Evolutionary conservation across 1,139 yeast genomes (phyloP).

Genomic region (Candida sp.): DNA sequence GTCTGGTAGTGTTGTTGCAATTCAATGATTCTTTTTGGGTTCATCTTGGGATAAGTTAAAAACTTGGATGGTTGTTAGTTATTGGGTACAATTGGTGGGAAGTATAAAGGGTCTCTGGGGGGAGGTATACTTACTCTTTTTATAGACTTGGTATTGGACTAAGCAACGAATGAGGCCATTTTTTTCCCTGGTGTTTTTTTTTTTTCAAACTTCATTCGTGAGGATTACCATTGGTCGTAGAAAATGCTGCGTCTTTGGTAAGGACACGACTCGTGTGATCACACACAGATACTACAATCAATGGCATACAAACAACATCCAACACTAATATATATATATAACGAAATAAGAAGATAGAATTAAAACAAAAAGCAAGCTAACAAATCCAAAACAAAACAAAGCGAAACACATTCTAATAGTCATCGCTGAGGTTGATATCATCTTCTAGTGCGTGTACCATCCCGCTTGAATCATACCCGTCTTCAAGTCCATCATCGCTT

Average conservation of each 20-base stretch:
- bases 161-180: background rate
- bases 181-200: background rate
- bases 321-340: too few species aligned
- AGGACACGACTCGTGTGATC: background rate
- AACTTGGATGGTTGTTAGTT: background rate
- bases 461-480: background rate
- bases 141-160: background rate
- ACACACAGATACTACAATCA: too few species aligned
- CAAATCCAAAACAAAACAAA: too few species aligned
- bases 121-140: background rate
- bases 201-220: slow-evolving; percentile 1
- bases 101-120: too few species aligned
- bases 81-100: background rate
- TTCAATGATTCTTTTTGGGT: slow-evolving; percentile 71
- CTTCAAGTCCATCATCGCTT: background rate
- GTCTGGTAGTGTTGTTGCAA: slow-evolving; percentile 78
- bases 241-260: background rate
- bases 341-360: too few species aligned
- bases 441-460: slow-evolving; percentile 2
- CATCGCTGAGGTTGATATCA: slow-evolving; percentile 1
- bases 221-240: slow-evolving; percentile 4
- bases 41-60: too few species aligned
- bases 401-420: too few species aligned
- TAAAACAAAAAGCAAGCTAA: too few species aligned
- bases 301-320: too few species aligned